Conservation (phyloP, 768 basidiomycete species). For the Coprinopsis strossmayeri region DNA sequence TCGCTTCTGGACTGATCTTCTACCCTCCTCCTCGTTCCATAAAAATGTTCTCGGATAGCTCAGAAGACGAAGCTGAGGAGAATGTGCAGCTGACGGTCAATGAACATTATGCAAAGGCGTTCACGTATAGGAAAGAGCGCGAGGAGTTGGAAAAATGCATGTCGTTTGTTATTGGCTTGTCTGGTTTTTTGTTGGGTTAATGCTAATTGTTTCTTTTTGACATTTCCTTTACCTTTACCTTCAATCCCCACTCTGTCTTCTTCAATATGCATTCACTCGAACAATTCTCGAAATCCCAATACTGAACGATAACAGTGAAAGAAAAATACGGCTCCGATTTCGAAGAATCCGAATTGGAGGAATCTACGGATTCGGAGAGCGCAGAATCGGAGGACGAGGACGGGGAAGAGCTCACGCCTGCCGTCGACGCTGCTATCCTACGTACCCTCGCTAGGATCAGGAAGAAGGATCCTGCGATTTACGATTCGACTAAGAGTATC, state of each 20-base stretch:
- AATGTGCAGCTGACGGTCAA: slow-evolving; percentile 25
- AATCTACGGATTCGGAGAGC: slow-evolving; percentile 60
- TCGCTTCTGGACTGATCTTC: too few species aligned
- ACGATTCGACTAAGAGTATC: slow-evolving; percentile 60
- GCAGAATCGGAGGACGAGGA: slow-evolving; percentile 90
- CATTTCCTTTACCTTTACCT: too few species aligned
- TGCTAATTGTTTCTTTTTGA: too few species aligned
- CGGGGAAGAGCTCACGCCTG: slow-evolving; percentile 90
- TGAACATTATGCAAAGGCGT: slow-evolving; percentile 61
- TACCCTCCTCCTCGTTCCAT: too few species aligned
- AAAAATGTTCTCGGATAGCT: slow-evolving; percentile 20
- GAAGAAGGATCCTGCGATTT: slow-evolving; percentile 79
- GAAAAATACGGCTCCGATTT: slow-evolving; percentile 81
- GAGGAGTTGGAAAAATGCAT: slow-evolving; percentile 76
- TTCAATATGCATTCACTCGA: too few species aligned
- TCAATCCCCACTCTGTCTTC: too few species aligned
- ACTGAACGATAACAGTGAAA: slow-evolving; percentile 63
- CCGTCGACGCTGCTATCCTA: slow-evolving; percentile 90
- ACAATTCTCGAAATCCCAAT: too few species aligned
- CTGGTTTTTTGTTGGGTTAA: neutral
- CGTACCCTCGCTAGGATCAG: slow-evolving; percentile 83
- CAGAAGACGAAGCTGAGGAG: slow-evolving; percentile 17
- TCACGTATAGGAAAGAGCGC: slow-evolving; percentile 74
- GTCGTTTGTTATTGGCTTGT: slow-evolving; percentile 20
- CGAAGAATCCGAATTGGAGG: slow-evolving; percentile 44